Conservation (phyloP, 768 basidiomycete species). For the Butyriboletus loyo region DNA sequence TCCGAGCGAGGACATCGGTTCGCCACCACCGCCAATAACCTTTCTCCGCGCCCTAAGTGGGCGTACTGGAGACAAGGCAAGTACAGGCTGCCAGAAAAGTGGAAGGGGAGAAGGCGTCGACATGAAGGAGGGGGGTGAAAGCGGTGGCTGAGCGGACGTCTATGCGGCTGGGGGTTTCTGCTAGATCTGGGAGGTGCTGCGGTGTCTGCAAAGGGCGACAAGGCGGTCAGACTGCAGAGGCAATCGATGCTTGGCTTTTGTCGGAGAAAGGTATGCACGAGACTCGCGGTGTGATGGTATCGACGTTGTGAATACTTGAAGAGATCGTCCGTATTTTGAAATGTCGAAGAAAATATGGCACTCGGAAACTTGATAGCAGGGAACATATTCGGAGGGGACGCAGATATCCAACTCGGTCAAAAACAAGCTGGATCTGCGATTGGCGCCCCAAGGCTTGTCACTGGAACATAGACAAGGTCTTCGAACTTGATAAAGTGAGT, state of each 20-base stretch:
- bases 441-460: neutral
- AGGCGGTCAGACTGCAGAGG: neutral
- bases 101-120: neutral
- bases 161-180: neutral
- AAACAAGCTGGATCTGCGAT: neutral
- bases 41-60: slow-evolving; percentile 16
- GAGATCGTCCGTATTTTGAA: no score
- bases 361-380: neutral
- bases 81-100: neutral
- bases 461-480: neutral
- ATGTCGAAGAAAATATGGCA: neutral
- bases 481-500: neutral
- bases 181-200: neutral
- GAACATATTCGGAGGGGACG: neutral
- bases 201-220: neutral
- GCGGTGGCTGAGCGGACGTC: neutral
- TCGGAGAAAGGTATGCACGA: neutral
- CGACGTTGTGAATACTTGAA: no score
- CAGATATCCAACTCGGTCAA: neutral
- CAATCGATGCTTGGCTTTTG: neutral
- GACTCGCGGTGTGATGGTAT: neutral
- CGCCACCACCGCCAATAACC: slow-evolving; percentile 6
- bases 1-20: neutral
- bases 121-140: neutral
- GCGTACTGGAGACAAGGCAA: slow-evolving; percentile 14